These are phyloP conservation scores for Neurospora sp. DNA, from an alignment of 495 filamentous ascomycete species.

Conservation along the genomic window DNA sequence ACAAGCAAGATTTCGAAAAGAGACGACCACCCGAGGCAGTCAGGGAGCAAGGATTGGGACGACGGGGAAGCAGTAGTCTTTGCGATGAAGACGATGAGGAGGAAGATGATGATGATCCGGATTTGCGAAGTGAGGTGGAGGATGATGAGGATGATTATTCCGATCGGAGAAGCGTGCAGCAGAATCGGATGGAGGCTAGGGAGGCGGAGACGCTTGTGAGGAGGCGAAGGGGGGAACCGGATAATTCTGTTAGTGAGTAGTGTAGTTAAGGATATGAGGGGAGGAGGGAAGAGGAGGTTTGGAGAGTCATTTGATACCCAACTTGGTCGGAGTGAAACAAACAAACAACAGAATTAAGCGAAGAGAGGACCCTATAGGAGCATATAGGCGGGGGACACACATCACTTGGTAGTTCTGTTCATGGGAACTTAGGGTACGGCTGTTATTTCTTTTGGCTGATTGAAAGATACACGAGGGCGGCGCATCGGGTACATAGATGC, in stretches of 20 bases:
- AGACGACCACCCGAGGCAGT: slow-evolving; percentile 40
- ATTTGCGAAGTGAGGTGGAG: slow-evolving; percentile 11
- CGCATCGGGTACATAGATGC: neutral
- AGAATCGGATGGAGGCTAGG: slow-evolving; percentile 16
- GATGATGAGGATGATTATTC: slow-evolving; percentile 24
- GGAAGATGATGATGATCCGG: slow-evolving; percentile 4
- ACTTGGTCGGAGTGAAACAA: neutral
- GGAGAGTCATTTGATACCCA: neutral
- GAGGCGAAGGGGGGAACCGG: neutral
- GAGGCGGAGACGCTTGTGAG: slow-evolving; percentile 8
- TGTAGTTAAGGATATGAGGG: neutral
- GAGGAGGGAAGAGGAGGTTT: neutral
- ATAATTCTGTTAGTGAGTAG: neutral
- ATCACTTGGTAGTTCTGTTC: neutral
- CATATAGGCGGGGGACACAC: neutral
- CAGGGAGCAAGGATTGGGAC: neutral
- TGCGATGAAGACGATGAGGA: slow-evolving; percentile 1
- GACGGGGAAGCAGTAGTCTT: neutral
- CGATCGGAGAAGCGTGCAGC: slow-evolving; percentile 16
- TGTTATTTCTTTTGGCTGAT: neutral
- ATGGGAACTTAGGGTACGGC: neutral
- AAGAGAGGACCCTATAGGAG: neutral
- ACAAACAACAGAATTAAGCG: neutral
- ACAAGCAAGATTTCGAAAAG: slow-evolving; percentile 82
- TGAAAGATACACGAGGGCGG: neutral